phyloP scores from a whole-genome alignment of 2,329 filamentous ascomycete genomes.

The Hirsutella thompsonii region DNA sequence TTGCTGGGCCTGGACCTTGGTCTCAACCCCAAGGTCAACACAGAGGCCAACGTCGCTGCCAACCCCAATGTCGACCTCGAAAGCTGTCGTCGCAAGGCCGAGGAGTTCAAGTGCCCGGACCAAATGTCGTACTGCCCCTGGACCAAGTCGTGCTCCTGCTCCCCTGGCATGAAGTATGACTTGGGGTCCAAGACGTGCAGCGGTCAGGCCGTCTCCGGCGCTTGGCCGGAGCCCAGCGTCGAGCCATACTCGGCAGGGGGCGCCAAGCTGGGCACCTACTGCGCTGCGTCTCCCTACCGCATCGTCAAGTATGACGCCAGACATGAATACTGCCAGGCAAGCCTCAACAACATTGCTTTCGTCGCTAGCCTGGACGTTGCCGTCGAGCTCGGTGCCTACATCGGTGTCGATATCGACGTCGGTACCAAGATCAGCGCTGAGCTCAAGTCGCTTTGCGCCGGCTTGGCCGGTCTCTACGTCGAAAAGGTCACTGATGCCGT shows the following conservation, averaged over 20 bases:
- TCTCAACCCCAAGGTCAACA: neutral
- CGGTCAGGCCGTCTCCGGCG: slow-evolving; percentile 14
- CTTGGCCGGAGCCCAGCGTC: slow-evolving; percentile 19
- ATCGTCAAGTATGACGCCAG: slow-evolving; percentile 19
- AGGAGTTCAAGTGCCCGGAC: slow-evolving; percentile 17
- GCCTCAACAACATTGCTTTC: slow-evolving; percentile 19
- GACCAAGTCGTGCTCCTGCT: slow-evolving; percentile 28
- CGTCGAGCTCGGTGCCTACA: slow-evolving; percentile 9
- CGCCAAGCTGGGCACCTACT: slow-evolving; percentile 18
- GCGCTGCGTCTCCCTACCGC: slow-evolving; percentile 20
- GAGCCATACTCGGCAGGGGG: slow-evolving; percentile 11
- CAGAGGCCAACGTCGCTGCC: slow-evolving; percentile 1
- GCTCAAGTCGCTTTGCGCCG: slow-evolving; percentile 19
- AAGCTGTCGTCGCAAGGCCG: slow-evolving; percentile 8
- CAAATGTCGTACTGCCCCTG: slow-evolving; percentile 24
- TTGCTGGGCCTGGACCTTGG: neutral
- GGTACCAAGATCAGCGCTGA: slow-evolving; percentile 12
- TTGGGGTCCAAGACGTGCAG: slow-evolving; percentile 13
- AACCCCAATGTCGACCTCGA: slow-evolving; percentile 7
- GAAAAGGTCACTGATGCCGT: slow-evolving; percentile 16
- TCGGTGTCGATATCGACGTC: slow-evolving; percentile 8
- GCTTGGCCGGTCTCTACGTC: slow-evolving; percentile 20
- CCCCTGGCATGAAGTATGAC: slow-evolving; percentile 26
- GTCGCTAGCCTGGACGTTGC: slow-evolving; percentile 16
- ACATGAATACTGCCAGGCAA: slow-evolving; percentile 23